Percentiles rank a stretch among this genome's conserved stretches.
These are phyloP conservation scores for Zygoascus biomembranicola DNA, from an alignment of 805 yeast species.

Conservation along the genomic window DNA sequence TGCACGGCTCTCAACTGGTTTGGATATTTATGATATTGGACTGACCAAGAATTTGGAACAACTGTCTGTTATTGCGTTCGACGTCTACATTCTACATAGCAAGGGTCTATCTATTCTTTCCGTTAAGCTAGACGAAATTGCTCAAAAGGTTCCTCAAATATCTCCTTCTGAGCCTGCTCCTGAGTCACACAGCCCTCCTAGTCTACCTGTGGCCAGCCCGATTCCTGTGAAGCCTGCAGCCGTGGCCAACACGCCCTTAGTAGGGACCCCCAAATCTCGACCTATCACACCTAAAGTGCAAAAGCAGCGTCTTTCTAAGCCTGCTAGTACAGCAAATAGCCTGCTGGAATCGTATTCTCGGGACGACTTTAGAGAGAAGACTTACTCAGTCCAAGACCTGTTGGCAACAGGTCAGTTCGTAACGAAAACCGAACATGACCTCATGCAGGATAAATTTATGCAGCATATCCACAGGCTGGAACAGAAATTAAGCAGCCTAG, in stretches of 20 bases:
- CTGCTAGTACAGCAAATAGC: background rate
- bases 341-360: slow-evolving; percentile 11
- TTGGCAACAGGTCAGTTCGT: slow-evolving; percentile 15
- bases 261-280: background rate
- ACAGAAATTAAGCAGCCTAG: slow-evolving; percentile 4
- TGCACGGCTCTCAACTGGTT: background rate
- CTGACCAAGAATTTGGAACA: slow-evolving; percentile 11
- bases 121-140: slow-evolving; percentile 6
- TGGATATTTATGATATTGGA: slow-evolving; percentile 7
- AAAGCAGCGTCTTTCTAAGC: background rate
- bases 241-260: background rate
- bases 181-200: background rate
- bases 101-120: slow-evolving; percentile 15
- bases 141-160: background rate
- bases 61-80: slow-evolving; percentile 8
- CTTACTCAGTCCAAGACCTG: slow-evolving; percentile 5
- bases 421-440: slow-evolving; percentile 6
- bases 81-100: slow-evolving; percentile 14
- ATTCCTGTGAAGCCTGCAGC: background rate
- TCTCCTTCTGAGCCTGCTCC: background rate
- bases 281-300: background rate
- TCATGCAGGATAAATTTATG: background rate
- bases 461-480: slow-evolving; percentile 7
- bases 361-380: slow-evolving; percentile 7
- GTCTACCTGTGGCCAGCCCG: background rate